Evolutionary conservation across 106 monocot genomes (phyloP), one percentile per base, ranked within the genome.

Genomic region (Platanthera guangdongensis): DNA sequence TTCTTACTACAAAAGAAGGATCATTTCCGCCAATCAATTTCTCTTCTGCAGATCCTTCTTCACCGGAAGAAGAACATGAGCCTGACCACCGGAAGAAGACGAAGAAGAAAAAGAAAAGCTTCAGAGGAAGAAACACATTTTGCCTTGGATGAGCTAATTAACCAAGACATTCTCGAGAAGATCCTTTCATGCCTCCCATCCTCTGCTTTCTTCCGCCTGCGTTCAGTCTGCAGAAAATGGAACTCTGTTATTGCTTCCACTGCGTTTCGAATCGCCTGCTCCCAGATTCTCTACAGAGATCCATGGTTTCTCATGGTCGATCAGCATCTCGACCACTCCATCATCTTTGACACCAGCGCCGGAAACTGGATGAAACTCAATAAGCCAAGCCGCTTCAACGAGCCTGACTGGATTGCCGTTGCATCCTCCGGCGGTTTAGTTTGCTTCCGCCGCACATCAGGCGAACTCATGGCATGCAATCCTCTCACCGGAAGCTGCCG

Each of bases 251-350:
- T 83, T 6, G 14, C 81, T 52, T 95, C 95, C 6, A 54, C 86
- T 1, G 72, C 95, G 1, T 95, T 95, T 32, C 80, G 18, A 6
- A 13, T 78, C 2, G 83, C 90, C 49, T 95, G 95, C 78, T 83
- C 90, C 4, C 81, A 79, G 52, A 79, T 92, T 48, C 88, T 76
- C 4, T 76, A 50, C 76, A 71, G 95, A 51, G 83, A 88, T 2
- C 95, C 92, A 0, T 95, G 89, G 91, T 91, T 92, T 50, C 82
- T 86, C 57, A 92, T 95, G 92, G 89, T 90, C 21, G 83, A 75
- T 50, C 79, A 83, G 6, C 74, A 82, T 28, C 84, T 84, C 5
- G 52, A 82, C 68, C 84, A 73, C 22, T 79, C 82, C 0, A 1
- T 86, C 50, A 73, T 90, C 47, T 90, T 81, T 45, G 95, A 95